Conservation (phyloP, 768 basidiomycete genomes). For the Hydnomerulius pinastri region DNA sequence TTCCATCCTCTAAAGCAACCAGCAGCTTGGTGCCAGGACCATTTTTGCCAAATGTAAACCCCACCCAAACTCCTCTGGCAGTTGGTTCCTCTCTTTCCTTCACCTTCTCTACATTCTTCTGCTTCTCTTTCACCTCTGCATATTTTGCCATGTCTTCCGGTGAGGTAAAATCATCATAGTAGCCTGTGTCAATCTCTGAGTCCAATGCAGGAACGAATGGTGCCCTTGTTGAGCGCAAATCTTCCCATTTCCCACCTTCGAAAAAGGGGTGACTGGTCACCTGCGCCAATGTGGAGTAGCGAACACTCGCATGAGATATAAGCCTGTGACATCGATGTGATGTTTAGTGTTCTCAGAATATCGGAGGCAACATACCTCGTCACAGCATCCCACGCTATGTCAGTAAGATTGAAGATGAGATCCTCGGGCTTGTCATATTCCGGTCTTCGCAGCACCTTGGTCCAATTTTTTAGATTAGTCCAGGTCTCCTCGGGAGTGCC, state of each 20-base stretch:
- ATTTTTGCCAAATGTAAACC: conserved; percentile 90
- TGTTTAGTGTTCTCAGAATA: conserved; percentile 1
- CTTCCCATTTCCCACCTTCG: conserved; percentile 69
- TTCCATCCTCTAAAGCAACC: conserved; percentile 31
- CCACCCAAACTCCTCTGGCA: conserved; percentile 83
- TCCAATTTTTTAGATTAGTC: conserved; percentile 97
- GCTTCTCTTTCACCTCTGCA: conserved; percentile 97
- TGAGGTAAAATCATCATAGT: conserved; percentile 89
- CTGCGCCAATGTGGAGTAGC: conserved; percentile 73
- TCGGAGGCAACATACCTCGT: conserved; percentile 56
- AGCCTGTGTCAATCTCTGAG: conserved; percentile 92
- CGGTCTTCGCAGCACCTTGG: conserved; percentile 79
- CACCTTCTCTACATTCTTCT: conserved; percentile 88
- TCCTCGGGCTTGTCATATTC: conserved; percentile 93
- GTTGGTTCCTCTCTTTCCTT: conserved; percentile 82
- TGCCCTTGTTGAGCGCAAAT: conserved; percentile 71
- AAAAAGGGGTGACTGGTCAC: conserved; percentile 86
- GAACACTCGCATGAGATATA: conserved; percentile 83
- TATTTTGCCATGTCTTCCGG: conserved; percentile 98
- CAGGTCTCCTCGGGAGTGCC: conserved; percentile 93
- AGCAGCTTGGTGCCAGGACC: conserved; percentile 53
- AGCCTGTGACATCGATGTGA: conserved; percentile 55
- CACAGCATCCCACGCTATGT: conserved; percentile 93
- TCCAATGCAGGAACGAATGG: conserved; percentile 96
- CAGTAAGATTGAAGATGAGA: conserved; percentile 89